Conservation (phyloP, 1,284 basidiomycete genomes). For the Ganoderma boninense region DNA sequence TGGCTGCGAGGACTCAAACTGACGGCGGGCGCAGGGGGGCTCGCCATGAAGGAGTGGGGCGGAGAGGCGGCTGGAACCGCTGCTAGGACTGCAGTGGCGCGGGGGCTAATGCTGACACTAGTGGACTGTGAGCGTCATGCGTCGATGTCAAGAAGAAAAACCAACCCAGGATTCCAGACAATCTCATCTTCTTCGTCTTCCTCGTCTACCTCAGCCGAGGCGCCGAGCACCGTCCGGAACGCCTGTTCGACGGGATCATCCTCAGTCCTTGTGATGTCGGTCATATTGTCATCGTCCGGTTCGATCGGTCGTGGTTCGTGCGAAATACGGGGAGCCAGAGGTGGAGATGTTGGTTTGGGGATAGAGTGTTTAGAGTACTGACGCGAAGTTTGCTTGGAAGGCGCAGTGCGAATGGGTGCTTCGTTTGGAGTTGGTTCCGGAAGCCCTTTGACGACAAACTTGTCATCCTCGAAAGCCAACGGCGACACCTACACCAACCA, state of each 20-base stretch:
- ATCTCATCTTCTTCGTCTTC: constrained; percentile 68
- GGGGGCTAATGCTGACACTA: constrained; percentile 18
- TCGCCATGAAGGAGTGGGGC: constrained; percentile 19
- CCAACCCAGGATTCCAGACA: constrained; percentile 69
- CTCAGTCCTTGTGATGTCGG: constrained; percentile 75
- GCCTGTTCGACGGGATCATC: constrained; percentile 86
- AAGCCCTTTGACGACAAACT: constrained; percentile 41
- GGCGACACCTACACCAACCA: constrained; percentile 23
- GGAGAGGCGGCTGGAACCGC: constrained; percentile 22
- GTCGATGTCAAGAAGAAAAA: neutral
- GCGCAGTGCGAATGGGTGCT: neutral
- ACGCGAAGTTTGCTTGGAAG: neutral
- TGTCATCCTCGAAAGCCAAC: constrained; percentile 20
- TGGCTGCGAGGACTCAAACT: constrained; percentile 24
- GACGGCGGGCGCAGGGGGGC: constrained; percentile 18
- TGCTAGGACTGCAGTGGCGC: constrained; percentile 25
- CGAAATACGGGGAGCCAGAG: constrained; percentile 20
- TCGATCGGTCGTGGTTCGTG: constrained; percentile 35
- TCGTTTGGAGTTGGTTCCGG: constrained; percentile 32
- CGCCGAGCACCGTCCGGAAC: constrained; percentile 68
- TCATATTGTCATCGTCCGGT: constrained; percentile 72
- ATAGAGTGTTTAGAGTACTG: neutral
- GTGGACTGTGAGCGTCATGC: constrained; percentile 4
- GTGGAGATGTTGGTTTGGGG: neutral
- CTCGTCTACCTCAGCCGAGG: constrained; percentile 51